These are phyloP conservation scores for Obelidium mucronatum DNA, from an alignment of 192 early-diverging fungal genomes.

Conservation along the genomic window DNA sequence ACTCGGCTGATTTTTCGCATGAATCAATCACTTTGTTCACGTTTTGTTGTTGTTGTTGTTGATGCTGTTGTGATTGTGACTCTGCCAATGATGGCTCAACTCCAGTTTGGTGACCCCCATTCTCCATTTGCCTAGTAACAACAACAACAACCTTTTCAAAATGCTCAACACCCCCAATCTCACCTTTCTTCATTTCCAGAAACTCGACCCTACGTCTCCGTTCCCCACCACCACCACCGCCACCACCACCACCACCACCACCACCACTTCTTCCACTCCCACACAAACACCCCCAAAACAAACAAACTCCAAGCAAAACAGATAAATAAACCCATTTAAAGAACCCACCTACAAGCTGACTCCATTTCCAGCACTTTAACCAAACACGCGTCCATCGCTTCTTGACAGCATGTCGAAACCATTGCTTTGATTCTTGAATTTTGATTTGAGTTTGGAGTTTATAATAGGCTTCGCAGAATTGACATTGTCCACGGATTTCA, in stretches of 20 bases:
- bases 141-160: constrained; percentile 19
- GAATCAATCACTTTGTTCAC: neutral
- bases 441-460: constrained; percentile 5
- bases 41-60: neutral
- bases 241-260: neutral
- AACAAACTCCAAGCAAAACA: neutral
- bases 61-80: neutral
- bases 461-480: constrained; percentile 28
- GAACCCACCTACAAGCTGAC: neutral
- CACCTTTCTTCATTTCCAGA: constrained; percentile 7
- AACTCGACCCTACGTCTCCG: neutral
- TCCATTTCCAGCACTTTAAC: constrained; percentile 10
- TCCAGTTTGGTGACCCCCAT: neutral
- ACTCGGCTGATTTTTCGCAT: neutral
- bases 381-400: neutral
- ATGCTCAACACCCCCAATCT: neutral
- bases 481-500: constrained; percentile 24
- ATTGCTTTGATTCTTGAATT: constrained; percentile 8
- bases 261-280: too few relatives aligned
- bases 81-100: too few relatives aligned
- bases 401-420: neutral
- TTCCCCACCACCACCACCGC: too few relatives aligned
- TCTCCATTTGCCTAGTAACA: constrained; percentile 2
- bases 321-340: constrained; percentile 12
- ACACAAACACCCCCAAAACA: neutral